Percentiles rank a stretch among this genome's conserved stretches.
These are phyloP conservation scores for Microthlaspi erraticum DNA, from an alignment of 345 rosid species.

Conservation along the genomic window DNA sequence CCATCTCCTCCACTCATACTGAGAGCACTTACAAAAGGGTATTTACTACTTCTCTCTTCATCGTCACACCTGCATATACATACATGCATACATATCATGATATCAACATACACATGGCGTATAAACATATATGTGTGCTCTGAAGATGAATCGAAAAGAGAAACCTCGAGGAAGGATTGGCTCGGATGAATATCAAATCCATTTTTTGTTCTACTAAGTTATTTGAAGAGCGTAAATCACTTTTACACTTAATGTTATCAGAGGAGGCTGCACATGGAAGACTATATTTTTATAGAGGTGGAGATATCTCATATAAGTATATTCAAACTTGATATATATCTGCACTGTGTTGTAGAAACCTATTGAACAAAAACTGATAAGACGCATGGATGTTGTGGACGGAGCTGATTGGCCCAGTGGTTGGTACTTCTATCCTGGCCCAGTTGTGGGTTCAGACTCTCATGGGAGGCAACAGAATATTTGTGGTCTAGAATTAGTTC, in stretches of 20 bases:
- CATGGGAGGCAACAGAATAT: no score
- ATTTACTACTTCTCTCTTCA: not conserved
- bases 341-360: no score
- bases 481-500: no score
- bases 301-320: not conserved
- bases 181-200: not conserved
- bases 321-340: no score
- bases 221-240: not conserved
- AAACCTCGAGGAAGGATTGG: constrained; percentile 6
- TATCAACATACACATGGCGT: constrained; percentile 2
- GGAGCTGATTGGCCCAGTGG: no score
- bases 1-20: constrained; percentile 42
- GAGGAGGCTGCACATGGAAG: not conserved
- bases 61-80: constrained; percentile 12
- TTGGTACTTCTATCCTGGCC: no score
- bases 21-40: constrained; percentile 19
- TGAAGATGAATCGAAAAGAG: not conserved
- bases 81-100: not conserved
- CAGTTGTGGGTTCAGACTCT: no score
- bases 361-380: no score
- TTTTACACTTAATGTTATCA: not conserved
- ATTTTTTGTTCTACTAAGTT: not conserved
- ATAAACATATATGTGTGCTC: not conserved
- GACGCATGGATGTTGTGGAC: no score
- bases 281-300: not conserved